Conservation (phyloP, 768 basidiomycete species). For the Boletus pseudopeckii region DNA sequence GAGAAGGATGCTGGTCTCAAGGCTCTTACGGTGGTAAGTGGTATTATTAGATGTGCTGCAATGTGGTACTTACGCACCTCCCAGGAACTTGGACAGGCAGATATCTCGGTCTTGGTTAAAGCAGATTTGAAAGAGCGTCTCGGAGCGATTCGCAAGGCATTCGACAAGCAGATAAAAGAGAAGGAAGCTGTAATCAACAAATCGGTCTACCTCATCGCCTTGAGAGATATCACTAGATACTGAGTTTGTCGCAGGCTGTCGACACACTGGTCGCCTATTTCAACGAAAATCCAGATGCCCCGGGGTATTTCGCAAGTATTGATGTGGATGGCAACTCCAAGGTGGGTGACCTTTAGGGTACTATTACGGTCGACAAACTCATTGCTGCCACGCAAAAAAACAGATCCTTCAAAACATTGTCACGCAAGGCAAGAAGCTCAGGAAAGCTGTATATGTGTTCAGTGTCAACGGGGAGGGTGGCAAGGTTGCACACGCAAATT, state of each 20-base stretch:
- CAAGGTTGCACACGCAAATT: conserved; percentile 88
- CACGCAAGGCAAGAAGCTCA: conserved; percentile 72
- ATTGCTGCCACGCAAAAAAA: not conserved
- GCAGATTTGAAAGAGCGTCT: conserved; percentile 75
- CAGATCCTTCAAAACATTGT: conserved; percentile 76
- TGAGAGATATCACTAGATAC: not conserved
- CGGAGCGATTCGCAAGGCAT: conserved; percentile 67
- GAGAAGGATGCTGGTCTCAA: conserved; percentile 90
- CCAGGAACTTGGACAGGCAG: conserved; percentile 85
- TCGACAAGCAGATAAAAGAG: conserved; percentile 84
- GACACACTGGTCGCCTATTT: conserved; percentile 73
- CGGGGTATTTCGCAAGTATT: conserved; percentile 67
- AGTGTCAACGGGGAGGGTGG: conserved; percentile 63
- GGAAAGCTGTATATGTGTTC: conserved; percentile 87
- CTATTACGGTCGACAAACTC: not conserved
- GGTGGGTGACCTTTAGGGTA: conserved; percentile 37
- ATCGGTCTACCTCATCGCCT: conserved; percentile 44
- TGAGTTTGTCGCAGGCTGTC: conserved; percentile 48
- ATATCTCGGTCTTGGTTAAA: conserved; percentile 85
- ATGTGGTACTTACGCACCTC: not conserved
- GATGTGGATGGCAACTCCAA: conserved; percentile 85
- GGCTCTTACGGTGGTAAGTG: conserved; percentile 66
- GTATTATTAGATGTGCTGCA: not conserved
- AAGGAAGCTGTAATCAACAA: conserved; percentile 74
- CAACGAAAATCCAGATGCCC: conserved; percentile 65